phyloP scores from a whole-genome alignment of 2,329 filamentous ascomycete genomes.

The Canariomyces notabilis region DNA sequence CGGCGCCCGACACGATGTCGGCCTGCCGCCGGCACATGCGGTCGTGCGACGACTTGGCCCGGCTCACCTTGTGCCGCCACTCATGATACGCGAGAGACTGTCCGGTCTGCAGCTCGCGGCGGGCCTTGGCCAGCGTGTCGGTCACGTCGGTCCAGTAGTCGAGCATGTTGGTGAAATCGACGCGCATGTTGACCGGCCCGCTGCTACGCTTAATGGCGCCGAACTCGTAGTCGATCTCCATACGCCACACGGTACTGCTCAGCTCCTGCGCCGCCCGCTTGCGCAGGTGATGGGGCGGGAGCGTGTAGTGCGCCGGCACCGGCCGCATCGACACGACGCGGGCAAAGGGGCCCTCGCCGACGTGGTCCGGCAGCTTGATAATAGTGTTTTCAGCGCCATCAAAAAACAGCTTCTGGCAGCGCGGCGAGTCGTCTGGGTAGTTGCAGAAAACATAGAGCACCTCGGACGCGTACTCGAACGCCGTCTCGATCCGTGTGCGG shows the following conservation, averaged over 20 bases:
- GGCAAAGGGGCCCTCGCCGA: slow-evolving; percentile 27
- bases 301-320: background rate
- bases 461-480: slow-evolving; percentile 28
- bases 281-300: slow-evolving; percentile 10
- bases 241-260: slow-evolving; percentile 23
- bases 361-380: slow-evolving; percentile 23
- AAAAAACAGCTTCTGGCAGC: slow-evolving; percentile 20
- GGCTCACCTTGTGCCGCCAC: slow-evolving; percentile 1
- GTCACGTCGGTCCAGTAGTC: slow-evolving; percentile 30
- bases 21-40: no score
- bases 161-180: slow-evolving; percentile 32
- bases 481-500: slow-evolving; percentile 24
- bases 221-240: slow-evolving; percentile 33
- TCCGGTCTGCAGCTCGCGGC: slow-evolving; percentile 1
- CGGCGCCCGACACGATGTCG: background rate
- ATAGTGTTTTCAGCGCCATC: slow-evolving; percentile 26
- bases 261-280: background rate
- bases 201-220: slow-evolving; percentile 24
- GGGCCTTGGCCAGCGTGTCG: slow-evolving; percentile 2
- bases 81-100: background rate
- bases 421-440: slow-evolving; percentile 17
- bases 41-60: background rate
- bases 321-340: slow-evolving; percentile 23
- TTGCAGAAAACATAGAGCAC: slow-evolving; percentile 29
- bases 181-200: slow-evolving; percentile 28